These are phyloP conservation scores for Erodium trifolium DNA, from an alignment of 441 rosid species.

Conservation along the genomic window DNA sequence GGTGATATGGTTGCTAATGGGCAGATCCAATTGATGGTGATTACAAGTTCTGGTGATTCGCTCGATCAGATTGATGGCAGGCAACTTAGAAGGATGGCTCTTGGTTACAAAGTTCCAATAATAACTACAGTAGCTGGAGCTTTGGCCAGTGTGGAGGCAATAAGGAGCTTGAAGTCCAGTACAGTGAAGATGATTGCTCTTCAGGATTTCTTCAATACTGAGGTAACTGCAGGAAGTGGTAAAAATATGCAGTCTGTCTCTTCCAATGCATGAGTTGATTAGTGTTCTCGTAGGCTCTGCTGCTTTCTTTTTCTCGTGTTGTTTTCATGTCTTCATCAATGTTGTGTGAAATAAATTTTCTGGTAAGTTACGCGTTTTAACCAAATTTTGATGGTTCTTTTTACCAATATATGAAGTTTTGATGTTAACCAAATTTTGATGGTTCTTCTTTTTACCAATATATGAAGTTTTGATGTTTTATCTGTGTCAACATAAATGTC, in stretches of 20 bases:
- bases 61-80: constrained; percentile 82
- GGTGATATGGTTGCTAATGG: constrained; percentile 93
- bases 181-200: constrained; percentile 62
- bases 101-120: constrained; percentile 80
- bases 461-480: neutral
- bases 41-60: constrained; percentile 81
- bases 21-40: constrained; percentile 77
- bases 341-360: constrained; percentile 7
- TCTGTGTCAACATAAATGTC: constrained; percentile 3
- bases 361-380: constrained; percentile 2
- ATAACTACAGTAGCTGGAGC: constrained; percentile 89
- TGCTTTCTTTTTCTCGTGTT: neutral
- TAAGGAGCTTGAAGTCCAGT: constrained; percentile 60
- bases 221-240: constrained; percentile 19
- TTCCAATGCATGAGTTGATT: constrained; percentile 42
- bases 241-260: constrained; percentile 37
- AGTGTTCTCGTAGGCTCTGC: constrained; percentile 14
- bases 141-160: constrained; percentile 80
- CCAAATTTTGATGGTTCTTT: constrained; percentile 1
- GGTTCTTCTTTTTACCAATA: neutral
- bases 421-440: neutral
- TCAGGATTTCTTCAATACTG: constrained; percentile 64
- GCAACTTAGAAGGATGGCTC: constrained; percentile 83
- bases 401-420: neutral
- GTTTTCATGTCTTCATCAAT: constrained; percentile 4